Conservation (phyloP, 1,139 yeast genomes). For the Candida freyschussii region DNA sequence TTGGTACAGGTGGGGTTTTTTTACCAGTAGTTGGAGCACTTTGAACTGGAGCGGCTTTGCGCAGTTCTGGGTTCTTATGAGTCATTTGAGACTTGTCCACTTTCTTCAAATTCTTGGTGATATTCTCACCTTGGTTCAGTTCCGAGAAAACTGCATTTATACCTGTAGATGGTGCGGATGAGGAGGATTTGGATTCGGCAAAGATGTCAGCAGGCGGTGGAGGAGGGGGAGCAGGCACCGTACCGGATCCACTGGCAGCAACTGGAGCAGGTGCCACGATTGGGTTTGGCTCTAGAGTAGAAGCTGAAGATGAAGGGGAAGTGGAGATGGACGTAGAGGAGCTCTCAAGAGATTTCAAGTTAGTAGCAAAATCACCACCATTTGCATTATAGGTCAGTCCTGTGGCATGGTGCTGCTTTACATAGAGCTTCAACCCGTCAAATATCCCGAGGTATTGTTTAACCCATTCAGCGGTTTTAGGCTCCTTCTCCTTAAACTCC, state of each 20-base stretch:
- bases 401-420: conserved; percentile 70
- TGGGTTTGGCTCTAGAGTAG: conserved; percentile 10
- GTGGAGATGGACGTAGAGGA: conserved; percentile 7
- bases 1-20: conserved; percentile 52
- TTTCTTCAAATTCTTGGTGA: conserved; percentile 83
- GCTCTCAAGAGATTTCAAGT: conserved; percentile 30
- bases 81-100: conserved; percentile 94
- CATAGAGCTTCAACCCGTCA: conserved; percentile 66
- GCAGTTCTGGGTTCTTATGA: conserved; percentile 83
- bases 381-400: conserved; percentile 79
- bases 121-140: conserved; percentile 75
- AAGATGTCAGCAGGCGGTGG: conserved; percentile 75
- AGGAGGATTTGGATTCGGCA: conserved; percentile 38
- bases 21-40: conserved; percentile 32
- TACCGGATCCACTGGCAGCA: conserved; percentile 19
- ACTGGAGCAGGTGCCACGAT: conserved; percentile 24
- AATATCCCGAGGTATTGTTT: conserved; percentile 56
- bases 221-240: conserved; percentile 62
- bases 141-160: conserved; percentile 91
- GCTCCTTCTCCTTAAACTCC: conserved; percentile 70
- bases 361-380: conserved; percentile 43
- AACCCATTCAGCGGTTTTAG: conserved; percentile 76
- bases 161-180: conserved; percentile 37
- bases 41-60: conserved; percentile 39
- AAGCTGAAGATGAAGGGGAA: conserved; percentile 2